A percentile compares a stretch with the other conserved stretches of the same genome.
phyloP scores from a whole-genome alignment of 441 rosid genomes.

The Mallotus japonicus region DNA sequence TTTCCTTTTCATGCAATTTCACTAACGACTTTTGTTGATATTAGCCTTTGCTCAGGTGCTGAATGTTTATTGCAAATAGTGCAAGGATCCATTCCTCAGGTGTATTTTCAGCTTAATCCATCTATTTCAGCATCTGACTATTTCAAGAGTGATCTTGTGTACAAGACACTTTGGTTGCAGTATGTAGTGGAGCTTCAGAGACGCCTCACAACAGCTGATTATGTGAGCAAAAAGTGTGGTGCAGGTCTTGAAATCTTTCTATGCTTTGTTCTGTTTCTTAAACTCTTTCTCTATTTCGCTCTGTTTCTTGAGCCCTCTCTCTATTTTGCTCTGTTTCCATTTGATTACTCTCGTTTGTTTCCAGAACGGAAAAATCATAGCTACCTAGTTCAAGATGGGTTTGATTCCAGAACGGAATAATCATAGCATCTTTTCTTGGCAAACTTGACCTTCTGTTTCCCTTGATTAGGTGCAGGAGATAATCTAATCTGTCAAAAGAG shows the following conservation, averaged over 20 bases:
- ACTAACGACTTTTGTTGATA: slow-evolving; percentile 40
- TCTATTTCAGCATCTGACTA: slow-evolving; percentile 63
- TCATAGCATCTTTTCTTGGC: background rate
- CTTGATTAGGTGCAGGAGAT: background rate
- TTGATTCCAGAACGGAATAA: no score
- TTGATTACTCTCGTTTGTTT: no score
- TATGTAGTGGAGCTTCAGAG: slow-evolving; percentile 95
- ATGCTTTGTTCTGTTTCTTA: no score
- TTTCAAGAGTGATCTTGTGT: slow-evolving; percentile 71
- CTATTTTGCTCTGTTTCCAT: no score
- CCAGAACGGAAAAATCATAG: no score
- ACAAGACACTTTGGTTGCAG: slow-evolving; percentile 73
- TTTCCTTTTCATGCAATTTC: slow-evolving; percentile 23
- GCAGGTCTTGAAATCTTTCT: no score
- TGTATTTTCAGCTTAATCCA: slow-evolving; percentile 48
- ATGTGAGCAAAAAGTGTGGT: slow-evolving; percentile 31
- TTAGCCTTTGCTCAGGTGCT: slow-evolving; percentile 89
- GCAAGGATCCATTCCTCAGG: slow-evolving; percentile 60
- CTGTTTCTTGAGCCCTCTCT: no score
- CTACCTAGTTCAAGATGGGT: no score
- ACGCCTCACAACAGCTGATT: slow-evolving; percentile 66
- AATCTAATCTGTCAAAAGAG: background rate
- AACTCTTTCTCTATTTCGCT: no score
- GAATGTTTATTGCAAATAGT: slow-evolving; percentile 80
- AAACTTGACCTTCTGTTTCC: no score